phyloP scores from a whole-genome alignment of 2,329 filamentous ascomycete species.

The Arthroderma sp. region DNA sequence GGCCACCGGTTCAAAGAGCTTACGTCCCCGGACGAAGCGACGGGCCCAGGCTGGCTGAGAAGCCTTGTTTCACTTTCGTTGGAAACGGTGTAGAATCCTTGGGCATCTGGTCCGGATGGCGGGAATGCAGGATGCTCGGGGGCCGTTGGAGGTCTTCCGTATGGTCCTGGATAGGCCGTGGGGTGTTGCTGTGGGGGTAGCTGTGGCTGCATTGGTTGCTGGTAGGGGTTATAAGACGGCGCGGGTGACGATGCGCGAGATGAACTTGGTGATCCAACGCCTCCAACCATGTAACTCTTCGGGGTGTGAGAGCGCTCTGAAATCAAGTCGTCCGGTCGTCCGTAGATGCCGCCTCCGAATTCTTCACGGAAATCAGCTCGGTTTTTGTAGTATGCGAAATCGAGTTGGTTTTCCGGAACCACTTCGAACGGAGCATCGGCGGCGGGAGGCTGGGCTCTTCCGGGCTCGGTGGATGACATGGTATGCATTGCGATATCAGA shows the following conservation, averaged over 20 bases:
- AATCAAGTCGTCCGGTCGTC: constrained; percentile 32
- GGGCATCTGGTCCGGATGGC: constrained; percentile 14
- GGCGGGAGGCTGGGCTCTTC: constrained; percentile 32
- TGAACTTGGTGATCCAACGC: constrained; percentile 26
- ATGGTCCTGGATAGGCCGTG: constrained; percentile 13
- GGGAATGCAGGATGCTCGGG: constrained; percentile 27
- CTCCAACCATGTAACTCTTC: constrained; percentile 18
- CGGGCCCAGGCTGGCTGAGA: constrained; percentile 21
- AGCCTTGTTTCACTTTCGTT: constrained; percentile 30
- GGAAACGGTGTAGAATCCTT: constrained; percentile 21
- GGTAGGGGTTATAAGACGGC: constrained; percentile 17
- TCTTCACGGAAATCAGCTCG: constrained; percentile 76
- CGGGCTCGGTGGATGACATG: constrained; percentile 53
- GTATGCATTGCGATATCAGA: constrained; percentile 68
- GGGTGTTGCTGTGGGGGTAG: constrained; percentile 14
- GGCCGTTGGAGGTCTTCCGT: constrained; percentile 12
- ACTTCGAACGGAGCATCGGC: constrained; percentile 68
- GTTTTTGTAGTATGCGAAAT: constrained; percentile 87
- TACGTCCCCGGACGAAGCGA: constrained; percentile 10
- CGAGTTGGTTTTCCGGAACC: constrained; percentile 71
- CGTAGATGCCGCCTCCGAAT: constrained; percentile 58
- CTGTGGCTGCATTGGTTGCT: constrained; percentile 14
- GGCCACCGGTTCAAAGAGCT: constrained; percentile 23
- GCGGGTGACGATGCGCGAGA: constrained; percentile 29
- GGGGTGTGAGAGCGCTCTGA: constrained; percentile 33